These are phyloP conservation scores for Fusarium sp. DNA, from an alignment of 2,329 filamentous ascomycete species.

Conservation along the genomic window DNA sequence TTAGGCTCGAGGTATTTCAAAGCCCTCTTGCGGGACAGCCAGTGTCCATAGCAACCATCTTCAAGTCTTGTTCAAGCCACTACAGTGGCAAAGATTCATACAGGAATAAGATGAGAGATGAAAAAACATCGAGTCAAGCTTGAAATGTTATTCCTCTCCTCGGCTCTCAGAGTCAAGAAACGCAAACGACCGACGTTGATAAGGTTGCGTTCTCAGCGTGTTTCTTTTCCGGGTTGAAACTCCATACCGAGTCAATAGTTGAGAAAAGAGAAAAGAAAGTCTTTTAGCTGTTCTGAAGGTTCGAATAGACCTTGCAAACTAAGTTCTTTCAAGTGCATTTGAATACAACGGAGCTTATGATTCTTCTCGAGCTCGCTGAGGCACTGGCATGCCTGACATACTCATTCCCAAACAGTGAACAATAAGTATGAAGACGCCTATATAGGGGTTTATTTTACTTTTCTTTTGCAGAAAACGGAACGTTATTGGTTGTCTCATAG, in stretches of 20 bases:
- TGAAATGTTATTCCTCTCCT: not conserved
- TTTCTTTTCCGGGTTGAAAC: not conserved
- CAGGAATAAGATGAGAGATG: not conserved
- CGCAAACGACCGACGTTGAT: not conserved
- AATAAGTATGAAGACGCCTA: too few relatives aligned
- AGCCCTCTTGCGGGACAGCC: not conserved
- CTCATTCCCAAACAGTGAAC: not conserved
- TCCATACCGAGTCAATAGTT: not conserved
- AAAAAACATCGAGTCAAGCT: not conserved
- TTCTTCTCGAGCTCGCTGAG: not conserved
- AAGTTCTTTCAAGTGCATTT: not conserved
- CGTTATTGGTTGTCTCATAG: not conserved
- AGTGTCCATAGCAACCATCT: not conserved
- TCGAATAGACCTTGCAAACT: not conserved
- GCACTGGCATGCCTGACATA: not conserved
- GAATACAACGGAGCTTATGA: not conserved
- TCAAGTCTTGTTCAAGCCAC: not conserved
- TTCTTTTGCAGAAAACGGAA: not conserved
- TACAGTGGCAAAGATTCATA: not conserved
- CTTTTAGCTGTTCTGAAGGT: not conserved
- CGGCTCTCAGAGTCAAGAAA: not conserved
- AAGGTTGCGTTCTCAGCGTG: not conserved
- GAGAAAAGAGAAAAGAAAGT: not conserved
- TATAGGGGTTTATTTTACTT: too few relatives aligned
- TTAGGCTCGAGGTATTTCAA: not conserved